Base-by-base conservation (phyloP, 2,329 filamentous ascomycete species). In the Colletotrichum eleusines region DNA sequence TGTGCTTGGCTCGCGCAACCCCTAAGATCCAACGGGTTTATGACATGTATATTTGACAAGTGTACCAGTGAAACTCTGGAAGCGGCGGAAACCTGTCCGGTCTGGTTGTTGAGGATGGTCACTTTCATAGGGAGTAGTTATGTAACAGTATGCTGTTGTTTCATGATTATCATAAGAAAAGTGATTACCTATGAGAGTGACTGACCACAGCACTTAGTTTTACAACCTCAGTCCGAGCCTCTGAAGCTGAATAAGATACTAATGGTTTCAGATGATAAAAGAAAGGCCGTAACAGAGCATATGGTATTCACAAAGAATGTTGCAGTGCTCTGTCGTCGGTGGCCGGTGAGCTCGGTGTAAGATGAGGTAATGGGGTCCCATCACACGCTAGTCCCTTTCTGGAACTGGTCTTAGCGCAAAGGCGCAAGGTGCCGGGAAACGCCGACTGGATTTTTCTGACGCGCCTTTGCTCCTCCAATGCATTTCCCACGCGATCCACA, bases 401-500 rank as follows among this genome's bases (percentile, higher is more conserved):
- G 57, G 64, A 23, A 28, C 23, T 67, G 35, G 51, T 31, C 26
- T 18, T 54, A 12, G 63, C 55, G 48, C 38, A 61, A n/a, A 33
- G 16, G 63, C 55, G 28, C 48, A 61, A 33, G 50, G 50, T 54
- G n/a, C 65, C 66, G 60, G 69, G 35, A 72, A 69, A 51, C 46
- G 35, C 69, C 69, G 69, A 66, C 69, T 53, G 53, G 61, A 71
- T 72, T 72, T 72, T 72, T 72, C 69, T 71, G 65, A 72, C 69
- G 66, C 69, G 69, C 66, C 60, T 50, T 38, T 66, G 66, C 54
- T 72, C 58, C 64, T 48, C 61, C 58, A 63, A 63, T 65, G 40
- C 66, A 72, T 57, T 70, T 62, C 69, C 54, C 70, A 71, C 69
- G 69, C 69, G 69, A 70, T 72, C 69, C 69, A 71, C 65, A 71